Percentiles rank a stretch among this genome's conserved stretches.
Conservation (phyloP, 495 filamentous ascomycete species). For the Hypomontagnella submonticulosa region DNA sequence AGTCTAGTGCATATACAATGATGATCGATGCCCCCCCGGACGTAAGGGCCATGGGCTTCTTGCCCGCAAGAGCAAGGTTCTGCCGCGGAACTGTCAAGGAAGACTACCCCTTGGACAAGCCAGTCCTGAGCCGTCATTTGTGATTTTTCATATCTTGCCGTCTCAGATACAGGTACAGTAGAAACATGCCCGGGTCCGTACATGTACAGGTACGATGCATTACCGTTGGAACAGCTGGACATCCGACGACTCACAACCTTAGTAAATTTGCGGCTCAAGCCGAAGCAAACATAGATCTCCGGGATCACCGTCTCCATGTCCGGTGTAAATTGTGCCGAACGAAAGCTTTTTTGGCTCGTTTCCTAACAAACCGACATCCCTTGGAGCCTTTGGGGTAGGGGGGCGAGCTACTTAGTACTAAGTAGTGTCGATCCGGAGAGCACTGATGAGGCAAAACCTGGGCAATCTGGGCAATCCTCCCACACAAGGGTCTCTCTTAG, state of each 20-base stretch:
- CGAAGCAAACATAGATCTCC: slow-evolving; percentile 29
- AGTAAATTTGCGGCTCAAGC: slow-evolving; percentile 39
- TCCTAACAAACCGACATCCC: slow-evolving; percentile 15
- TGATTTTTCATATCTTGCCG: slow-evolving; percentile 12
- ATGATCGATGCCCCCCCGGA: slow-evolving; percentile 41
- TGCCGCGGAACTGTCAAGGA: slow-evolving; percentile 28
- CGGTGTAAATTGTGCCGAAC: slow-evolving; percentile 26
- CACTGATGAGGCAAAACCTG: slow-evolving; percentile 9
- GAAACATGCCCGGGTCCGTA: slow-evolving; percentile 13
- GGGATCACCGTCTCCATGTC: slow-evolving; percentile 13
- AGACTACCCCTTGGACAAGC: slow-evolving; percentile 5
- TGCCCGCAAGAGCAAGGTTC: slow-evolving; percentile 34
- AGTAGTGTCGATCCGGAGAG: slow-evolving; percentile 12
- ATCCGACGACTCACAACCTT: not conserved
- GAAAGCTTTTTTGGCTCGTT: slow-evolving; percentile 8
- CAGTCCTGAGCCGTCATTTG: slow-evolving; percentile 18
- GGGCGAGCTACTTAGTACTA: not conserved
- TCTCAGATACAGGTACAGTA: slow-evolving; percentile 26
- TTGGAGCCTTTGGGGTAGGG: slow-evolving; percentile 9
- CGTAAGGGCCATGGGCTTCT: slow-evolving; percentile 40
- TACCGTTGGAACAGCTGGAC: slow-evolving; percentile 4
- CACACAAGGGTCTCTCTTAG: slow-evolving; percentile 8
- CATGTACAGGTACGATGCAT: slow-evolving; percentile 18
- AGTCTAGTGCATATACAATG: slow-evolving; percentile 22
- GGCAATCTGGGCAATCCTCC: slow-evolving; percentile 14